Evolutionary conservation across 176 grass and related monocot genomes (phyloP).

Genomic region (Musa acuminata): DNA sequence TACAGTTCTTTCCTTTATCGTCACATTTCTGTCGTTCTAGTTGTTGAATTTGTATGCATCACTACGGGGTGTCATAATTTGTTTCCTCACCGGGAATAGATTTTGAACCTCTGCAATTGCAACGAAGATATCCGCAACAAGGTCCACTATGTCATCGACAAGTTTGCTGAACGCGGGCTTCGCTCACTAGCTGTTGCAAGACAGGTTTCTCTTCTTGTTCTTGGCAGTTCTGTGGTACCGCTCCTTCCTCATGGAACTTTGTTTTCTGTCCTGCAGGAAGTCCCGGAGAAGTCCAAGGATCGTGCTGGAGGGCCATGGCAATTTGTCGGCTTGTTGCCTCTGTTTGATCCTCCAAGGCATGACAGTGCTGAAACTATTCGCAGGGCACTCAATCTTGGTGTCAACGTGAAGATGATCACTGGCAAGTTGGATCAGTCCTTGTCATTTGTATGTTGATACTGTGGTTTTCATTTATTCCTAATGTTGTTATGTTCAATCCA

Average conservation of each 20-base stretch:
- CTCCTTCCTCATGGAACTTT: background rate
- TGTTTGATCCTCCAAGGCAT: constrained; percentile 85
- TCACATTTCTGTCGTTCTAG: background rate
- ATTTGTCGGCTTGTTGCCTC: constrained; percentile 71
- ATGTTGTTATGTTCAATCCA: constrained; percentile 2
- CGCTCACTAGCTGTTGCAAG: constrained; percentile 63
- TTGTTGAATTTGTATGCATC: background rate
- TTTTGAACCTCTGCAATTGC: constrained; percentile 54
- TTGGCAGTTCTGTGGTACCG: background rate
- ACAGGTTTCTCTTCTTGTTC: constrained; percentile 32
- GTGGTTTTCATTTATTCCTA: background rate
- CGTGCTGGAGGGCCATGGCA: constrained; percentile 53
- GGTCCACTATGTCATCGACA: constrained; percentile 56
- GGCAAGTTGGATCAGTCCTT: constrained; percentile 24
- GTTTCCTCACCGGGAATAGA: constrained; percentile 25
- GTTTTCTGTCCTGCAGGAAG: constrained; percentile 26
- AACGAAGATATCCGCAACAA: constrained; percentile 29
- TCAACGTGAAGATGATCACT: constrained; percentile 99
- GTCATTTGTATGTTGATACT: background rate
- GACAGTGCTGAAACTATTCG: constrained; percentile 90
- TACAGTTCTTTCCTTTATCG: background rate
- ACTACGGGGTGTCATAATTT: background rate
- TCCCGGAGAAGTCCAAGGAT: constrained; percentile 73
- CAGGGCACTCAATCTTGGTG: constrained; percentile 65
- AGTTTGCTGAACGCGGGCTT: constrained; percentile 79